Percentiles rank a stretch among this genome's conserved stretches.
Conservation (phyloP, 73 alveolate genomes). For the Durusdinium trenchii region DNA sequence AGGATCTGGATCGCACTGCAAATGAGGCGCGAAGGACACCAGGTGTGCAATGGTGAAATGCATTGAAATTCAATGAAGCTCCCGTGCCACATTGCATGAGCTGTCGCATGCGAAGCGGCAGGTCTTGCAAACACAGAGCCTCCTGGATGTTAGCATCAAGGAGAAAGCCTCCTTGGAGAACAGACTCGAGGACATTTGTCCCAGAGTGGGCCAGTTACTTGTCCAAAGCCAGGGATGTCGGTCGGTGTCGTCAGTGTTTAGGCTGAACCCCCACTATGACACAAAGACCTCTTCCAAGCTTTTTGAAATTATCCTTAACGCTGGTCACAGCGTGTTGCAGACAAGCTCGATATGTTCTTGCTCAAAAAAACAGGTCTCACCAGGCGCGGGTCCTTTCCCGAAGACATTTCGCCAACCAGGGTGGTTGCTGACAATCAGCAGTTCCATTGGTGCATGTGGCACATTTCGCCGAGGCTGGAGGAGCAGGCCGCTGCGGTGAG, state of each 20-base stretch:
- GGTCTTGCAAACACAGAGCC: not conserved
- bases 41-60: not conserved
- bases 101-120: not conserved
- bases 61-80: not conserved
- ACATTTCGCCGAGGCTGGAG: not conserved
- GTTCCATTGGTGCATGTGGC: not conserved
- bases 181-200: conserved; percentile 2
- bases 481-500: conserved; percentile 42
- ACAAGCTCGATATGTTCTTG: too few relatives aligned
- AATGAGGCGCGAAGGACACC: conserved; percentile 26
- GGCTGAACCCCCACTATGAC: too few relatives aligned
- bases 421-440: too few relatives aligned
- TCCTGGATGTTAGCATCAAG: not conserved
- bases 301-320: too few relatives aligned
- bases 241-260: too few relatives aligned
- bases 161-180: conserved; percentile 38
- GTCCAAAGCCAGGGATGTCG: too few relatives aligned
- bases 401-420: too few relatives aligned
- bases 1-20: conserved; percentile 51
- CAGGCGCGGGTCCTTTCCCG: too few relatives aligned
- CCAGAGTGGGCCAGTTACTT: conserved; percentile 41
- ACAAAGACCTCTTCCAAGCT: too few relatives aligned
- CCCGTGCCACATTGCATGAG: too few relatives aligned
- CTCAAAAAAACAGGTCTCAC: too few relatives aligned
- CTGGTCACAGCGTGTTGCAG: too few relatives aligned